A percentile compares a stretch with the other conserved stretches of the same genome.
Conservation (phyloP, 768 basidiomycete genomes). For the Lactarius psammicola region DNA sequence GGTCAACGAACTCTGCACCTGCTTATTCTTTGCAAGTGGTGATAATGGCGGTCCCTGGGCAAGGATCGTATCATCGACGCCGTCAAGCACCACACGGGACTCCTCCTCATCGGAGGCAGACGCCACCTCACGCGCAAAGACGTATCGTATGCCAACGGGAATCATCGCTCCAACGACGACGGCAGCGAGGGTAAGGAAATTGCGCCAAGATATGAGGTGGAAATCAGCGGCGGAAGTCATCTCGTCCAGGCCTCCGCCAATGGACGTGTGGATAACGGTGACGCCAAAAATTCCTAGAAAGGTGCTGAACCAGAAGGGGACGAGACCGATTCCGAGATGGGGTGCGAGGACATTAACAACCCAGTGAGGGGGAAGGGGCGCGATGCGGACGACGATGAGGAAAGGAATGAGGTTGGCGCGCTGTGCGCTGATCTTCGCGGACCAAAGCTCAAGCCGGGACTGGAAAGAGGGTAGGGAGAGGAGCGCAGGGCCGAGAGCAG, state of each 20-base stretch:
- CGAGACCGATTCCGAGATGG: conserved; percentile 82
- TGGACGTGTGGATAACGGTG: conserved; percentile 91
- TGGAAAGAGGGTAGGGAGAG: conserved; percentile 86
- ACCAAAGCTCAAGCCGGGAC: conserved; percentile 77
- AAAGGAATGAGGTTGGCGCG: conserved; percentile 87
- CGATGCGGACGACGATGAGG: conserved; percentile 91
- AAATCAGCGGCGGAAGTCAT: conserved; percentile 96
- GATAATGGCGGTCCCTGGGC: conserved; percentile 54
- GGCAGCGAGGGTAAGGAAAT: conserved; percentile 81
- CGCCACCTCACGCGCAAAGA: conserved; percentile 65
- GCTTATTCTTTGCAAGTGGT: conserved; percentile 41
- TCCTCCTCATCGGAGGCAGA: conserved; percentile 39
- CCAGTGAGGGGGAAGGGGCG: conserved; percentile 96
- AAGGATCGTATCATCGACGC: conserved; percentile 44
- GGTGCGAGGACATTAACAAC: conserved; percentile 91
- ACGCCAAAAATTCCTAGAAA: conserved; percentile 91
- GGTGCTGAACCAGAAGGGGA: conserved; percentile 87
- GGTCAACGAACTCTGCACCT: conserved; percentile 32
- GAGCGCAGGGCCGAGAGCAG: conserved; percentile 89
- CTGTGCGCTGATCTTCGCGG: conserved; percentile 71
- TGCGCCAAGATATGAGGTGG: conserved; percentile 87
- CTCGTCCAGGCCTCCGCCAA: conserved; percentile 88
- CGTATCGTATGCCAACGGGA: conserved; percentile 84
- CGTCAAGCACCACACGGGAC: conserved; percentile 38
- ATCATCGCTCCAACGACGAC: conserved; percentile 91